phyloP scores from a whole-genome alignment of 306 rosid species.

The Rosa persica region DNA sequence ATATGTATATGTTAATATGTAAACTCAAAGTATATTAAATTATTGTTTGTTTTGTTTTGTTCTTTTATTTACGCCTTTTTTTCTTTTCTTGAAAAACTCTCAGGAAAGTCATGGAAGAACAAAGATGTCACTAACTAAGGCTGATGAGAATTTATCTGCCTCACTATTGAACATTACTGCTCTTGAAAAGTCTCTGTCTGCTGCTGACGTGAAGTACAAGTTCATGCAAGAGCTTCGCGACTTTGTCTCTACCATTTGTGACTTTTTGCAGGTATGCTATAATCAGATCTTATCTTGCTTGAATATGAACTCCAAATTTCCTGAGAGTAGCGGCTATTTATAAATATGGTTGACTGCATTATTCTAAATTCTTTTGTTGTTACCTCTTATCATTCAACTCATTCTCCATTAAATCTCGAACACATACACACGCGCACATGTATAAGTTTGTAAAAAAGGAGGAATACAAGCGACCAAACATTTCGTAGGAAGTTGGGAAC shows the following conservation, averaged over 20 bases:
- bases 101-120: constrained; percentile 89
- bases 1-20: background rate
- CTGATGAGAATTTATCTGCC: constrained; percentile 67
- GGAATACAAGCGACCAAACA: background rate
- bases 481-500: background rate
- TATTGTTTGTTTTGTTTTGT: background rate
- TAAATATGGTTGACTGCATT: background rate
- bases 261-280: constrained; percentile 77
- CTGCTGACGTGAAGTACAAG: constrained; percentile 78
- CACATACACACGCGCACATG: background rate
- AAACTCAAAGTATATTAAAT: background rate
- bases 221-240: constrained; percentile 85
- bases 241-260: constrained; percentile 72
- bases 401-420: background rate
- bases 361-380: background rate
- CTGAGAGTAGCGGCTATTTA: background rate
- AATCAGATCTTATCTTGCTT: background rate
- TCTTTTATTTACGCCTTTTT: background rate
- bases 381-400: background rate
- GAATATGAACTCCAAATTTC: background rate
- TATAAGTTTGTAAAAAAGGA: background rate
- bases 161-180: constrained; percentile 72
- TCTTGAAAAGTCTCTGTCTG: constrained; percentile 67
- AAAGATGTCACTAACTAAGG: constrained; percentile 51
- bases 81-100: background rate